A percentile compares a stretch with the other conserved stretches of the same genome.
These are phyloP conservation scores for Chaetoscypha palmicola DNA, from an alignment of 2,329 filamentous ascomycete species.

Conservation along the genomic window DNA sequence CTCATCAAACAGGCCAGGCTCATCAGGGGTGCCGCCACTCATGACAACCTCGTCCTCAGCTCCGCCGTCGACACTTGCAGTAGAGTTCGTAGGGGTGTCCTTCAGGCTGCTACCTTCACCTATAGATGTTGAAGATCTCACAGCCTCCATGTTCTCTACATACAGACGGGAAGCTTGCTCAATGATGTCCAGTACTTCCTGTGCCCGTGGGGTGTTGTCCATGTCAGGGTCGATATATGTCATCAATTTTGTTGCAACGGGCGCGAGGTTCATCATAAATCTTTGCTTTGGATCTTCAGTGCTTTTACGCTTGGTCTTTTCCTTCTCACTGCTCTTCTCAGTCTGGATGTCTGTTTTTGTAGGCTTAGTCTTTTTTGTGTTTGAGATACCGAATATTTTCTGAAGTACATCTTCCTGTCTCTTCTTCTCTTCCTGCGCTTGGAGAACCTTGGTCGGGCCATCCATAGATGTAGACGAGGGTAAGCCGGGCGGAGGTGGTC, in stretches of 20 bases:
- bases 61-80: constrained; percentile 9
- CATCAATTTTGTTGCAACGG: constrained; percentile 36
- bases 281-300: constrained; percentile 28
- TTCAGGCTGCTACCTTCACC: constrained; percentile 18
- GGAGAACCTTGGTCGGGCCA: constrained; percentile 39
- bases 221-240: constrained; percentile 34
- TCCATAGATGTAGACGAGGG: constrained; percentile 29
- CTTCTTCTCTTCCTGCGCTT: constrained; percentile 47
- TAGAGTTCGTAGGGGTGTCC: constrained; percentile 18
- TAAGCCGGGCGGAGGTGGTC: constrained; percentile 26
- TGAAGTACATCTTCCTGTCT: constrained; percentile 47
- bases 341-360: constrained; percentile 1
- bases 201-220: constrained; percentile 31
- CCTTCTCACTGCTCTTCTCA: constrained; percentile 5
- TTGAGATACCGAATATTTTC: constrained; percentile 46
- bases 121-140: background rate
- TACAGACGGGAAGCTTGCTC: constrained; percentile 46
- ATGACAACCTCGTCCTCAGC: constrained; percentile 9
- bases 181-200: constrained; percentile 44
- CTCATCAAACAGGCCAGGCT: constrained; percentile 24
- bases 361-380: constrained; percentile 24
- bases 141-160: constrained; percentile 25
- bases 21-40: constrained; percentile 8
- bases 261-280: constrained; percentile 36
- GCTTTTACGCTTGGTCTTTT: constrained; percentile 17